Percentiles rank a stretch among this genome's conserved stretches.
Conservation (phyloP, 176 grass and related monocot species). For the Aegilops sharonensis region DNA sequence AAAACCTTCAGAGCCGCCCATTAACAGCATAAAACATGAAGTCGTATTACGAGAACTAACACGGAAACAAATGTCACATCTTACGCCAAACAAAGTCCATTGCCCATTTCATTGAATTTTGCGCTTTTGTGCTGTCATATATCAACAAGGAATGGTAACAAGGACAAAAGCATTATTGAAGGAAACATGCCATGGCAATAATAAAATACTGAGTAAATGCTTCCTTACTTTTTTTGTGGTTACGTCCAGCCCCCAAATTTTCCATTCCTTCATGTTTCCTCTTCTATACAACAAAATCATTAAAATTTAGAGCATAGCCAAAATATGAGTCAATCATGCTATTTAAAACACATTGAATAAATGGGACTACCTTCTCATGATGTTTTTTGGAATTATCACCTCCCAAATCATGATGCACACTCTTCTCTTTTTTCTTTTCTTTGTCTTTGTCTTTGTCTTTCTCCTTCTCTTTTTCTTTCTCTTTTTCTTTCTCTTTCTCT, state of each 20-base stretch:
- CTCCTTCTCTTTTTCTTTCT: constrained; percentile 48
- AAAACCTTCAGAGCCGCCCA: constrained; percentile 22
- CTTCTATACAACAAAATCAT: constrained; percentile 39
- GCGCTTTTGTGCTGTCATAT: constrained; percentile 58
- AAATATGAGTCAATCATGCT: background rate
- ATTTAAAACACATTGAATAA: constrained; percentile 1
- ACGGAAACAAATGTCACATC: constrained; percentile 6
- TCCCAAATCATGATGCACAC: constrained; percentile 65
- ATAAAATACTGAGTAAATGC: constrained; percentile 18
- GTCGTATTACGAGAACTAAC: constrained; percentile 15
- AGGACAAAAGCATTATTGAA: background rate
- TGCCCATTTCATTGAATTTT: constrained; percentile 40
- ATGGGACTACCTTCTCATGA: constrained; percentile 69
- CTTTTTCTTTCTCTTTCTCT: constrained; percentile 52
- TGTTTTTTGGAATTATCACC: constrained; percentile 87
- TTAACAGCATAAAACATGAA: constrained; percentile 35
- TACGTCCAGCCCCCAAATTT: constrained; percentile 45
- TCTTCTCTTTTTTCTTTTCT: constrained; percentile 93
- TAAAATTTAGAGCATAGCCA: constrained; percentile 22
- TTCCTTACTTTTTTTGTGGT: constrained; percentile 60
- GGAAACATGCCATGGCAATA: background rate
- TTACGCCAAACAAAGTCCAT: background rate
- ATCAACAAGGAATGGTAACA: constrained; percentile 33
- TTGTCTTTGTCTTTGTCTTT: constrained; percentile 46
- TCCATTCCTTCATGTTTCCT: constrained; percentile 60